Evolutionary conservation across 257 asterid genomes (phyloP).

Genomic region (Cruciata laevipes): DNA sequence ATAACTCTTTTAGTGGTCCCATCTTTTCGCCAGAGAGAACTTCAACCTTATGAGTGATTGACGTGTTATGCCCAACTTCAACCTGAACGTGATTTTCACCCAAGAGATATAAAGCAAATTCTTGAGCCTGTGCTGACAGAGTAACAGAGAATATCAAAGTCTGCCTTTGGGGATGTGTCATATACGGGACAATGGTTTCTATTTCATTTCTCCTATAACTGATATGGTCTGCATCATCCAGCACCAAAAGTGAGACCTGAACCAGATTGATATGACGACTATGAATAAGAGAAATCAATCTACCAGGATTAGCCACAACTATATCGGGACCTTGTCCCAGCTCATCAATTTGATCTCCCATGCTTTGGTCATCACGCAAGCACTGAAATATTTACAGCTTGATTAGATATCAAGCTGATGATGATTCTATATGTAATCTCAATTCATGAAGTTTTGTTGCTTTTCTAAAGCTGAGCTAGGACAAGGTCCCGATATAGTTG

Average conservation of each 20-base stretch:
- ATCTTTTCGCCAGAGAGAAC: too few species aligned
- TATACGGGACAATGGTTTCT: constrained; percentile 88
- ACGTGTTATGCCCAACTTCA: constrained; percentile 90
- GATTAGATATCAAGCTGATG: constrained; percentile 97
- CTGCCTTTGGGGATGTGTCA: constrained; percentile 79
- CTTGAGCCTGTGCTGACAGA: constrained; percentile 97
- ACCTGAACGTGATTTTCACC: constrained; percentile 86
- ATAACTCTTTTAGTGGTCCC: too few species aligned
- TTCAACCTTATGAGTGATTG: constrained; percentile 98
- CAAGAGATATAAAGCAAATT: constrained; percentile 81
- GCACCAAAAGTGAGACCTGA: constrained; percentile 89
- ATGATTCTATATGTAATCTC: constrained; percentile 30
- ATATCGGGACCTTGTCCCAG: constrained; percentile 66
- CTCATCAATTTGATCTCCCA: too few species aligned
- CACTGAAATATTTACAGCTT: too few species aligned
- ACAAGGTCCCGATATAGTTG: constrained; percentile 79
- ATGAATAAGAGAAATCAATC: too few species aligned
- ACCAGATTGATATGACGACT: constrained; percentile 77
- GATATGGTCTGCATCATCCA: constrained; percentile 98
- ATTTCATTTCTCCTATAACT: constrained; percentile 99
- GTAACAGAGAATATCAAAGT: constrained; percentile 97
- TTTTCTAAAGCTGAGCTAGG: too few species aligned
- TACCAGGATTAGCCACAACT: constrained; percentile 98
- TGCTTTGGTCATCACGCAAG: too few species aligned
- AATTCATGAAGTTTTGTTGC: not conserved